Evolutionary conservation across 139 green algal genomes (phyloP).

Genomic region (Chlamydomonas urium): DNA sequence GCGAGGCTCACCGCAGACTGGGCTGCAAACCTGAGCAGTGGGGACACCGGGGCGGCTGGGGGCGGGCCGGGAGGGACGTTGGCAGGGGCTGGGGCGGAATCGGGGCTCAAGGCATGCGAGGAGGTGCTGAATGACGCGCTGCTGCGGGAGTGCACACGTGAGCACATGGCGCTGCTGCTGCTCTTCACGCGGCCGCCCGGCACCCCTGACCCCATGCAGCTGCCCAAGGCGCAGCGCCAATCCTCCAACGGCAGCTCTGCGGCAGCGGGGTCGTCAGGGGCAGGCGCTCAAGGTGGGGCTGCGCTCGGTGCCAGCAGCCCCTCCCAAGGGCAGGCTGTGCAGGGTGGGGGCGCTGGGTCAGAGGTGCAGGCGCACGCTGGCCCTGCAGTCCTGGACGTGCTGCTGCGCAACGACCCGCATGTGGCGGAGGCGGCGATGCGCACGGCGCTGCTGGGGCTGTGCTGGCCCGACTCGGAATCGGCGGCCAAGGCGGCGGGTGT

Average conservation of each 20-base stretch:
- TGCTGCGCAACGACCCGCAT: conserved; percentile 36
- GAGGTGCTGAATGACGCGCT: conserved; percentile 32
- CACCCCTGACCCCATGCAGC: not conserved
- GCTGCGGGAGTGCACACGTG: conserved; percentile 46
- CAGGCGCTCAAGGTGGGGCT: not conserved
- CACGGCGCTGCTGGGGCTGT: conserved; percentile 54
- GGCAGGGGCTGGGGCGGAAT: conserved; percentile 8
- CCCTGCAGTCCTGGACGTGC: conserved; percentile 35
- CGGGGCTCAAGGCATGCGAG: conserved; percentile 1
- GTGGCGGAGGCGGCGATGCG: conserved; percentile 42
- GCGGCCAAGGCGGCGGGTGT: conserved; percentile 42
- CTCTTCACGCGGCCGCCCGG: conserved; percentile 9
- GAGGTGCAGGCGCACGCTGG: not conserved
- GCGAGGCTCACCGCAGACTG: conserved; percentile 34
- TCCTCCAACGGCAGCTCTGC: not conserved
- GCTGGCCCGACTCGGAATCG: conserved; percentile 64
- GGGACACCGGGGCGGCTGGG: not conserved
- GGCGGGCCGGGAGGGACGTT: not conserved
- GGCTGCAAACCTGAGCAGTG: conserved; percentile 16
- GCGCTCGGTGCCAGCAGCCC: not conserved
- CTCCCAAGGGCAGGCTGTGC: not conserved
- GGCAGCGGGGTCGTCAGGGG: not conserved
- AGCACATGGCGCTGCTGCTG: conserved; percentile 56
- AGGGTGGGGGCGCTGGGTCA: not conserved
- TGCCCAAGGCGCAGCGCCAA: too few relatives aligned